Base-by-base conservation (phyloP, 2,329 filamentous ascomycete species). In the Microdochium trichocladiopsis region DNA sequence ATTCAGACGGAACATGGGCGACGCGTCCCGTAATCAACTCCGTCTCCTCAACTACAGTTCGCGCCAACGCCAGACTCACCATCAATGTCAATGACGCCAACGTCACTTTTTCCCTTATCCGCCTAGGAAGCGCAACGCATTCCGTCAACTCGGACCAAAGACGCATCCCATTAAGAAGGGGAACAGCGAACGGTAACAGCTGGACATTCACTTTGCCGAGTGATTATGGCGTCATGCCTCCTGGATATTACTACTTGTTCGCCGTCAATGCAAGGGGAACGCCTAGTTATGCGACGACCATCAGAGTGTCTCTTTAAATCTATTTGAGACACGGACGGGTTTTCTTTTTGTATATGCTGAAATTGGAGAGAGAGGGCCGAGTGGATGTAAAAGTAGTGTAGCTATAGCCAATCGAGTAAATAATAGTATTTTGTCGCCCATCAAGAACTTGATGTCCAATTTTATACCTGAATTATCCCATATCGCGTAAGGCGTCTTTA, bases 101-200 rank as follows among this genome's bases (percentile, higher is more conserved):
- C 1, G 14, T 66, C 31, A 61, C 60, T 2, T 72, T 72, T 37
- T 68, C 72, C 0, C 60, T 83, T 14, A 62, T 84, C 25, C 69
- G 80, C 5, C 70, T 73, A 47, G 73, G 77, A 1, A 72, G 69
- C 3, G 66, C 68, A 3, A 83, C 80, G 0, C 79, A 83, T 60
- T 73, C 77, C 1, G 71, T 82, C 48, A 79, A 84, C 57, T 83
- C 74, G 0, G 80, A 84, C 61, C 79, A 83, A 66, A 64, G 80
- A 22, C 72, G 79, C 9, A 68, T 83, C 48, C 67, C 74, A 14
- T 62, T 80, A 22, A 66, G 61, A 3, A 54, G 65, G 5, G 58
- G 59, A 3, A 50, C 51, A 12, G 52, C 55, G 4, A 58, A 57
- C 28, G 63, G 63, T 0, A 65, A 59, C 3, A 62, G 53, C 2